These are phyloP conservation scores for Coelastrella sp. DNA, from an alignment of 139 green algal genomes.

Conservation along the genomic window DNA sequence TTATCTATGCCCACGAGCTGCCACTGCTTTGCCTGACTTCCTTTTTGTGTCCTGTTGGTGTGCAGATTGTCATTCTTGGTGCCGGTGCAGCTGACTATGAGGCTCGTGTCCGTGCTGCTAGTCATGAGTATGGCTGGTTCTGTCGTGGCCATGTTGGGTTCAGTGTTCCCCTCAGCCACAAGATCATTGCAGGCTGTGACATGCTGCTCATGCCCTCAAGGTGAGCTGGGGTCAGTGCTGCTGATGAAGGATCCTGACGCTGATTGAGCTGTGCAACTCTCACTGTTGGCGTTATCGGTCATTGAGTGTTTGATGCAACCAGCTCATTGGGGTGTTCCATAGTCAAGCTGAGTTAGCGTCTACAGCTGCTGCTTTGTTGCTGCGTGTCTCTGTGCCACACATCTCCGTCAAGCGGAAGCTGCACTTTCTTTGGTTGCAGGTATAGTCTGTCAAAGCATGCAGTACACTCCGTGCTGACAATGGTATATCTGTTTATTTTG, in stretches of 20 bases:
- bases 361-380: too few relatives aligned
- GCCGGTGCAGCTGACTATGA: constrained; percentile 80
- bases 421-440: too few relatives aligned
- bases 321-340: background rate
- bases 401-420: too few relatives aligned
- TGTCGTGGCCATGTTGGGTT: constrained; percentile 84
- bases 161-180: constrained; percentile 83
- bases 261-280: too few relatives aligned
- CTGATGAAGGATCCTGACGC: too few relatives aligned
- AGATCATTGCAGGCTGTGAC: constrained; percentile 86
- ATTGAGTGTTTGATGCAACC: background rate
- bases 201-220: constrained; percentile 89
- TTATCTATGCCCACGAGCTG: too few relatives aligned
- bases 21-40: too few relatives aligned
- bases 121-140: constrained; percentile 62
- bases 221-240: background rate
- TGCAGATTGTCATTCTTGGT: constrained; percentile 88
- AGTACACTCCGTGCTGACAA: too few relatives aligned
- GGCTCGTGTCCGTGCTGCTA: constrained; percentile 59
- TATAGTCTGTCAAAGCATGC: too few relatives aligned
- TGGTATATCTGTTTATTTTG: too few relatives aligned
- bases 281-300: background rate
- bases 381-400: too few relatives aligned
- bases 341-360: too few relatives aligned
- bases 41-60: background rate